Conservation (phyloP, 192 early-diverging fungal species). For the Mortierella antarctica region DNA sequence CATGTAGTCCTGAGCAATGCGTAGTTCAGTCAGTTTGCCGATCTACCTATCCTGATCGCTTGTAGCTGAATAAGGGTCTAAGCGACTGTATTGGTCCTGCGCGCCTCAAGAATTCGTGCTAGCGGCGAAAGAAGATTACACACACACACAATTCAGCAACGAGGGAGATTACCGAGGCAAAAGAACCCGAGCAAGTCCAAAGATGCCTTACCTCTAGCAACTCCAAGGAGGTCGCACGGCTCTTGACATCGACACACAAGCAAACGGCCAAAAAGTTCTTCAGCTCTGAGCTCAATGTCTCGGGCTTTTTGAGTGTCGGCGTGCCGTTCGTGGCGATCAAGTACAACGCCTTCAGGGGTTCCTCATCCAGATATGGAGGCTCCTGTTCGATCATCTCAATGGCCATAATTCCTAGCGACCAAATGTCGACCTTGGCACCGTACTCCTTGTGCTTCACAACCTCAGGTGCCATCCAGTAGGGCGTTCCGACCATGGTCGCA, state of each 20-base stretch:
- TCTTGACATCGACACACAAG: conserved; percentile 88
- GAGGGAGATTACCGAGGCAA: background rate
- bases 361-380: conserved; percentile 95
- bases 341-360: conserved; percentile 94
- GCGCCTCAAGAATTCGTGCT: conserved; percentile 78
- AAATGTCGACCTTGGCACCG: conserved; percentile 84
- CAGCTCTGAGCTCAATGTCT: conserved; percentile 79
- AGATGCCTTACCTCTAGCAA: conserved; percentile 69
- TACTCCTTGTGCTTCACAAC: conserved; percentile 87
- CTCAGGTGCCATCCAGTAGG: conserved; percentile 92
- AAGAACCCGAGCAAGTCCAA: background rate
- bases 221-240: conserved; percentile 81
- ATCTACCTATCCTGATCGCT: conserved; percentile 26
- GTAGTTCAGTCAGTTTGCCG: too few species aligned
- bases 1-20: background rate
- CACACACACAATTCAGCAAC: background rate
- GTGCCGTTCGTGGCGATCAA: conserved; percentile 97
- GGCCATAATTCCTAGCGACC: conserved; percentile 97
- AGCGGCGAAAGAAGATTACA: background rate
- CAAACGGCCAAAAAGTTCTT: conserved; percentile 89
- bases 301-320: conserved; percentile 89
- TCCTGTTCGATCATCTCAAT: conserved; percentile 98
- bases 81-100: conserved; percentile 31
- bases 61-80: conserved; percentile 44
- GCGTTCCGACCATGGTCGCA: conserved; percentile 90